phyloP scores from a whole-genome alignment of 805 yeast genomes.

The Kockiozyma suomiensis region DNA sequence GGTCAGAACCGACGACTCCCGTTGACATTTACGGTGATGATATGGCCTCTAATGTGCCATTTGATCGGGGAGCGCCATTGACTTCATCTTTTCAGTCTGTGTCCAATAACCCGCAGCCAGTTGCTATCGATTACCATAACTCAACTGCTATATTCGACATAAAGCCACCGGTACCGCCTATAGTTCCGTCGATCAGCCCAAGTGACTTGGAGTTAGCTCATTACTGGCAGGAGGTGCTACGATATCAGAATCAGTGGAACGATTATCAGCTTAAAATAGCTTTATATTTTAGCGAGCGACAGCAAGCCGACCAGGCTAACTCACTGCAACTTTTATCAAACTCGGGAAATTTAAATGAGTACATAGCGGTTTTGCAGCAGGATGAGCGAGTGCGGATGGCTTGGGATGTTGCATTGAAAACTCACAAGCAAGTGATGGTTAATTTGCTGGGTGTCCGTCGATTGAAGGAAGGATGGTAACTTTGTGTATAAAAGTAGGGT shows the following conservation, averaged over 20 bases:
- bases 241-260: constrained; percentile 36
- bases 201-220: constrained; percentile 23
- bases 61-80: constrained; percentile 27
- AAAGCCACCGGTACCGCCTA: constrained; percentile 37
- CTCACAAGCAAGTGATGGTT: constrained; percentile 30
- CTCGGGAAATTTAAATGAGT: constrained; percentile 22
- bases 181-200: constrained; percentile 23
- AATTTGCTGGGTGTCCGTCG: constrained; percentile 25
- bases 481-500: background rate
- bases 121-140: constrained; percentile 32
- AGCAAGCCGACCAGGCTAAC: constrained; percentile 33
- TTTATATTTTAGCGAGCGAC: constrained; percentile 36
- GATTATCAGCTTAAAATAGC: constrained; percentile 35
- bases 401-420: constrained; percentile 33
- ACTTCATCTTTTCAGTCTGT: background rate
- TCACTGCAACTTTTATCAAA: constrained; percentile 18
- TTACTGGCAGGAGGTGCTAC: constrained; percentile 30
- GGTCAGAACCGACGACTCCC: background rate
- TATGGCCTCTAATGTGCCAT: constrained; percentile 8
- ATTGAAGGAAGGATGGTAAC: constrained; percentile 25
- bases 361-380: constrained; percentile 36
- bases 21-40: background rate
- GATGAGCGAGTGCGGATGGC: constrained; percentile 35
- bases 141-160: constrained; percentile 31
- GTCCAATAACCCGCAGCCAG: background rate